Base-by-base conservation (phyloP, 1,284 basidiomycete genomes). In the Taiwanofungus camphoratus region DNA sequence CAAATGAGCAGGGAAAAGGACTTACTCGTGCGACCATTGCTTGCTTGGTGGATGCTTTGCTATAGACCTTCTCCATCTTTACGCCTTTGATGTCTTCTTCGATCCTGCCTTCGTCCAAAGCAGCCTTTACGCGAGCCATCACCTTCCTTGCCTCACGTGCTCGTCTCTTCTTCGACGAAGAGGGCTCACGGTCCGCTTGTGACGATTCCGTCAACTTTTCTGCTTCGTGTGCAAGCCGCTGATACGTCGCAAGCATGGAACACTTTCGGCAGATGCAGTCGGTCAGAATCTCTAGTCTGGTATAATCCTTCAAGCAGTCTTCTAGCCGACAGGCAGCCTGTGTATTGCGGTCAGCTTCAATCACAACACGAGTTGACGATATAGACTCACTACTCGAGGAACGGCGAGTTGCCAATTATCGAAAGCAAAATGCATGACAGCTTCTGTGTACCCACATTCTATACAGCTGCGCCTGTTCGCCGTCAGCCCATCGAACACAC, bases 201-300 rank as follows among this genome's bases (percentile, higher is more conserved):
- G 69, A 63, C 0, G 69, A 65, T 42, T 72, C 73, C 40, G 73
- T 70, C 9, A 86, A 65, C 15, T 65, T 65, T 30, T 76, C 72
- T 3, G 79, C 65, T 38, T 90, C 87, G 13, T 71, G 63, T 33
- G 67, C 58, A 24, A 91, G 69, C 20, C 77, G 72, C 34, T 64
- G 62, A 42, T 79, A 74, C 0, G 90, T 92, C 16, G 83, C 81
- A 6, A 78, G 62, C 56, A 92, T 68, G 1, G 87, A 87, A 56
- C 90, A 93, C 48, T 82, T 82, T 16, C 87, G 77, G 59, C 90
- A 93, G 23, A 87, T 76, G 53, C 87, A 92, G 55, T 92, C 88
- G n/a, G 76, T 78, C 36, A 93, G 69, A 24, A 85, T 63, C 57
- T 93, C 90, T 21, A 92, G 69, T 13, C 79, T 73, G n/a, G 87